These are phyloP conservation scores for Clonostachys solani DNA, from an alignment of 2,329 filamentous ascomycete species.

Conservation along the genomic window DNA sequence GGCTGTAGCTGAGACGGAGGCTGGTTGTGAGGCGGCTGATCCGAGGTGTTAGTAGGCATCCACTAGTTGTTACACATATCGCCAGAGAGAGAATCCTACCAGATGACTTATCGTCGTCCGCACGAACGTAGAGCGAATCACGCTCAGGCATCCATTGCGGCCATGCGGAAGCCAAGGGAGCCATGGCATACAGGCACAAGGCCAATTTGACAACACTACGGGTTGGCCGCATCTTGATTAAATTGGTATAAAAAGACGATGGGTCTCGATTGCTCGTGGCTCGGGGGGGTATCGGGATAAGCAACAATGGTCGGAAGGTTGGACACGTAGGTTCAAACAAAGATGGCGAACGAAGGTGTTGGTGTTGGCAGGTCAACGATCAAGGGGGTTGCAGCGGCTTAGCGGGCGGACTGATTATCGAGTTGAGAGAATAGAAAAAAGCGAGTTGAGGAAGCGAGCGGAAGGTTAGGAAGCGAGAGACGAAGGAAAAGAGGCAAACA, in stretches of 20 bases:
- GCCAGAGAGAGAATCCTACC: conserved; percentile 1
- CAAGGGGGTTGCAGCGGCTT: too few relatives aligned
- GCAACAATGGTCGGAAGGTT: neutral
- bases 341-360: too few relatives aligned
- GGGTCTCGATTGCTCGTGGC: too few relatives aligned
- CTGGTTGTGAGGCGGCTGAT: neutral
- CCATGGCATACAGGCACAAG: conserved; percentile 44
- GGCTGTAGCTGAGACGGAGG: neutral
- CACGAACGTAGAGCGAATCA: conserved; percentile 47
- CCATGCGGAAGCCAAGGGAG: conserved; percentile 50
- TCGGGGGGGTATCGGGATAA: neutral
- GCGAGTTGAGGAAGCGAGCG: neutral
- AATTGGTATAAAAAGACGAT: neutral
- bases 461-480: conserved; percentile 1
- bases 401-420: neutral
- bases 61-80: neutral
- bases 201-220: conserved; percentile 41
- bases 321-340: too few relatives aligned
- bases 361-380: too few relatives aligned
- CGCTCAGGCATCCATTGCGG: conserved; percentile 49
- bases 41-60: neutral
- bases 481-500: neutral
- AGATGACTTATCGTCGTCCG: conserved; percentile 25
- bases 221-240: conserved; percentile 42
- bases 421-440: neutral